Base-by-base conservation (phyloP, 2,329 filamentous ascomycete species). In the Beauveria medogensis region DNA sequence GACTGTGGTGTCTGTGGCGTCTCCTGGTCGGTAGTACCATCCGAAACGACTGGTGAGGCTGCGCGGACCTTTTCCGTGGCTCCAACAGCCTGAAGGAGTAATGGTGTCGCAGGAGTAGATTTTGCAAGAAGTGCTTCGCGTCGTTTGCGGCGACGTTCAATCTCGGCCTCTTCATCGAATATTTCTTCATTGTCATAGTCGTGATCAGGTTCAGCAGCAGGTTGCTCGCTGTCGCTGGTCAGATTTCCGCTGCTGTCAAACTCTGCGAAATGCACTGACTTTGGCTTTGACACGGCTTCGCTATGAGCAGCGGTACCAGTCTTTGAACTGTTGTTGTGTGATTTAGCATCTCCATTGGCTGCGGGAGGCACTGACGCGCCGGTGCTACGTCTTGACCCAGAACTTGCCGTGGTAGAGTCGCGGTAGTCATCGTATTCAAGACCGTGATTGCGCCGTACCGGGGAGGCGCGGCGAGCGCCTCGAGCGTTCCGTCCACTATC, bases 61-160 rank as follows among this genome's bases (percentile, higher is more conserved):
- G 80, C 68, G 77, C 64, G 80, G 75, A 66, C 65, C 64, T 83
- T 86, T 65, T 82, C 84, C 54, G 82, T 78, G 62, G 83, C 80
- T 65, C 87, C 84, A 44, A 93, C 78, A 62, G 89, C 88, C 74
- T 92, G 87, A 64, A 93, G 84, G 63, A 90, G 82, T 68, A 93
- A 80, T 56, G 90, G 88, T 55, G 87, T 87, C 56, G 86, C 83
- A 68, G 88, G 86, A 66, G 85, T 86, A 68, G 91, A 89, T 77
- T 92, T 95, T 71, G 90, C 89, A 70, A 91, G 84, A 65, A 96
- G 89, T 65, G 91, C 90, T 75, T 94, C 90, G 65, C 92, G 87
- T 62, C 89, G 85, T 70, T 89, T 91, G 30, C 92, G 88, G 60
- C 92, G 89, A 68, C 91, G 87, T 73, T 95, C 90, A 68, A 96